A percentile compares a stretch with the other conserved stretches of the same genome.
These are phyloP conservation scores for Stenogyne calaminthoides DNA, from an alignment of 305 asterid genomes.

Conservation along the genomic window DNA sequence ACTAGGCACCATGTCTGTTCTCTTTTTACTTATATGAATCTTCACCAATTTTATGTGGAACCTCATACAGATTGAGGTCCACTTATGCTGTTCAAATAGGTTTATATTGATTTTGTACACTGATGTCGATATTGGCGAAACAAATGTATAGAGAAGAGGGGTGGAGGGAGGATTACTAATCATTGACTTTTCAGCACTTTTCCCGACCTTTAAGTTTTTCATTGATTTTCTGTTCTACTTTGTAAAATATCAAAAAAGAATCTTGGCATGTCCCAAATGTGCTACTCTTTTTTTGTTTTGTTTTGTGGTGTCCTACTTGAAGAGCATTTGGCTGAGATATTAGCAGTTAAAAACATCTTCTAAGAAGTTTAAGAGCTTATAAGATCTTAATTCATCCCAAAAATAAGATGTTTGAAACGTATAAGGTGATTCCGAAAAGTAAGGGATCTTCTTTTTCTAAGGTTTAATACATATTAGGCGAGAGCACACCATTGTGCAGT, in stretches of 20 bases:
- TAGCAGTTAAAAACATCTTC: background rate
- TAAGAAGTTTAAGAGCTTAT: background rate
- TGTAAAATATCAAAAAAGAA: background rate
- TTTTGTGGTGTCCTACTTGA: background rate
- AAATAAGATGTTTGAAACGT: background rate
- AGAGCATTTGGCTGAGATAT: background rate
- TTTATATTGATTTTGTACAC: background rate
- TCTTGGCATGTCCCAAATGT: background rate
- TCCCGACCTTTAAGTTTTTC: background rate
- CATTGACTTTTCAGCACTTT: too few species aligned
- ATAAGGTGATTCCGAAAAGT: background rate
- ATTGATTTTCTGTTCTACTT: background rate
- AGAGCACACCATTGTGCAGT: background rate
- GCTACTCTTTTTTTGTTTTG: background rate
- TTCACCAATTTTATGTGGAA: background rate
- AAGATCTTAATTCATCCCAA: background rate
- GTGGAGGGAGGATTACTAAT: slow-evolving; percentile 4
- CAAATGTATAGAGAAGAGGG: background rate
- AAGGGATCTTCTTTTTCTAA: background rate
- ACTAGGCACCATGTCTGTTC: background rate
- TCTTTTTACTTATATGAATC: background rate
- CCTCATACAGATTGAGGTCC: background rate
- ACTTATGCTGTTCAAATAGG: background rate
- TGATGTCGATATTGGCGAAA: slow-evolving; percentile 4
- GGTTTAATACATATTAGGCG: background rate